These are phyloP conservation scores for Glutinoglossum americanum DNA, from an alignment of 495 filamentous ascomycete genomes.

Conservation along the genomic window DNA sequence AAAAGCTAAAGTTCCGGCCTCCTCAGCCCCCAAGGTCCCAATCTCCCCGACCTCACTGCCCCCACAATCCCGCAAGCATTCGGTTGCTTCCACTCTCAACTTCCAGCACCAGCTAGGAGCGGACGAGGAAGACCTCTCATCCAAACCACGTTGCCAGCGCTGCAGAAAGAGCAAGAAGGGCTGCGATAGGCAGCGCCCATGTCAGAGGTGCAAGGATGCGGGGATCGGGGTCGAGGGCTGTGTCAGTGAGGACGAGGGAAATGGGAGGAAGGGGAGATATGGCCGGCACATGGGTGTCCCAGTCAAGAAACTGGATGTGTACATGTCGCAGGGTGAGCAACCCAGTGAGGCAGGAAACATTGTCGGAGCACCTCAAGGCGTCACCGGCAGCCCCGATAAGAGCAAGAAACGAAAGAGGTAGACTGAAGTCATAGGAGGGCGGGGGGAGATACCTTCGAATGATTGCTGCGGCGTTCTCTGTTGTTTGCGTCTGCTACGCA, in stretches of 20 bases:
- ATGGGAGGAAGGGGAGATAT: slow-evolving; percentile 88
- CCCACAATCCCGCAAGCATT: slow-evolving; percentile 52
- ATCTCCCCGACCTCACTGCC: slow-evolving; percentile 51
- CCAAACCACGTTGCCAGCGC: slow-evolving; percentile 90
- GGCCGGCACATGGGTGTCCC: slow-evolving; percentile 93
- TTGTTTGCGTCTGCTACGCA: not conserved
- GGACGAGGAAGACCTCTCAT: slow-evolving; percentile 77
- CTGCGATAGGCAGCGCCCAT: slow-evolving; percentile 88
- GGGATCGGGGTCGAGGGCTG: slow-evolving; percentile 81
- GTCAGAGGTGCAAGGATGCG: slow-evolving; percentile 85
- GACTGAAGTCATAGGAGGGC: not conserved
- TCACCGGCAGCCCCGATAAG: slow-evolving; percentile 26
- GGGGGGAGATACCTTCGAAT: not conserved
- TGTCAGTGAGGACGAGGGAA: slow-evolving; percentile 90
- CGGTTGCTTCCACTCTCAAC: slow-evolving; percentile 43
- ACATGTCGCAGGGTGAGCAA: not conserved
- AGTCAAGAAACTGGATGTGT: slow-evolving; percentile 37
- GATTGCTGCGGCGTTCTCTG: not conserved
- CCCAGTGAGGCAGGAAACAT: slow-evolving; percentile 17
- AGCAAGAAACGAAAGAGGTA: slow-evolving; percentile 57
- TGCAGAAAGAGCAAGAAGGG: slow-evolving; percentile 99
- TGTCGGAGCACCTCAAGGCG: slow-evolving; percentile 3
- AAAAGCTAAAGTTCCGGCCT: slow-evolving; percentile 9
- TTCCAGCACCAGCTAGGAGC: slow-evolving; percentile 50
- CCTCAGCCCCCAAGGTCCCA: slow-evolving; percentile 24